Percentiles rank a stretch among this genome's conserved stretches.
phyloP scores from a whole-genome alignment of 306 rosid genomes.

The Mucuna pruriens region DNA sequence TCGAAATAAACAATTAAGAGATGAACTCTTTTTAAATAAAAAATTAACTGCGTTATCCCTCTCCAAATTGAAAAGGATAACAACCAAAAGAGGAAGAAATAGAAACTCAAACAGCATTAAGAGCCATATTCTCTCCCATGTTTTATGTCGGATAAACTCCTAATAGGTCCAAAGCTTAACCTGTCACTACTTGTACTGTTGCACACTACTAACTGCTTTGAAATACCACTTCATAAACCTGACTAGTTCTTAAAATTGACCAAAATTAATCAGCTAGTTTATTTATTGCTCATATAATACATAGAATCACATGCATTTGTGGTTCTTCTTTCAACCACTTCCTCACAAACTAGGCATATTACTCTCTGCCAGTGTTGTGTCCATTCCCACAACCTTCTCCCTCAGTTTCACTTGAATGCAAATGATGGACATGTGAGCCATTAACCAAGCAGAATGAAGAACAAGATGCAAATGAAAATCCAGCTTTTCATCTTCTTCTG shows the following conservation, averaged over 20 bases:
- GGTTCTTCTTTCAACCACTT: slow-evolving; percentile 52
- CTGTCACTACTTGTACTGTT: slow-evolving; percentile 47
- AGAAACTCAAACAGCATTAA: slow-evolving; percentile 41
- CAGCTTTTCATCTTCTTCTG: slow-evolving; percentile 60
- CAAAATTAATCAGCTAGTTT: slow-evolving; percentile 42
- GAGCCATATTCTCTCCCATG: slow-evolving; percentile 82
- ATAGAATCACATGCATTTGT: slow-evolving; percentile 39
- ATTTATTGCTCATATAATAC: slow-evolving; percentile 48
- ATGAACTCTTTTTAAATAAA: background rate
- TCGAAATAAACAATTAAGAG: slow-evolving; percentile 39
- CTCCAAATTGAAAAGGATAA: slow-evolving; percentile 49
- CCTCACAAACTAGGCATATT: slow-evolving; percentile 34
- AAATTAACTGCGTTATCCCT: slow-evolving; percentile 24
- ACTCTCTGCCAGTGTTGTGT: slow-evolving; percentile 7
- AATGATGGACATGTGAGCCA: slow-evolving; percentile 58
- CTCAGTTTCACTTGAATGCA: slow-evolving; percentile 39
- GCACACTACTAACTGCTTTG: slow-evolving; percentile 55
- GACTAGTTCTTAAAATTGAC: slow-evolving; percentile 49
- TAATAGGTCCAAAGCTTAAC: slow-evolving; percentile 69
- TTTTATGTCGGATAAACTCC: slow-evolving; percentile 84
- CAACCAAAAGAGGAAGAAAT: slow-evolving; percentile 31
- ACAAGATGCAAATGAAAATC: slow-evolving; percentile 52
- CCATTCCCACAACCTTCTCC: slow-evolving; percentile 33
- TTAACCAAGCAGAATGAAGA: slow-evolving; percentile 40
- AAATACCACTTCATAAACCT: slow-evolving; percentile 55